Conservation (phyloP, 495 filamentous ascomycete species). For the Acidomyces sp. region DNA sequence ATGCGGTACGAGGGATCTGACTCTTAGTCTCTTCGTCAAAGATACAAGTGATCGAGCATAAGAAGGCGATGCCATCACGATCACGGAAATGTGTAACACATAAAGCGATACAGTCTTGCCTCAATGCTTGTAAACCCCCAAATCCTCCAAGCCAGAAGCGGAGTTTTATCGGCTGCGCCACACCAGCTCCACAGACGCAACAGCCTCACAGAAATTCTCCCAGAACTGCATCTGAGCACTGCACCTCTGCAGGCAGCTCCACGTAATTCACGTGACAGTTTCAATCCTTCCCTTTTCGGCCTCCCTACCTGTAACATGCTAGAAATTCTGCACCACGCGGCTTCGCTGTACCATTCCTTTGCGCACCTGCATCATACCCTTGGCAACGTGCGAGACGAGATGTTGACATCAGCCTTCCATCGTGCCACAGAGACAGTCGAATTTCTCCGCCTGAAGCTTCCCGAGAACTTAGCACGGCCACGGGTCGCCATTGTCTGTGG, state of each 20-base stretch:
- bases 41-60: slow-evolving; percentile 15
- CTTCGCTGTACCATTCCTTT: slow-evolving; percentile 11
- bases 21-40: slow-evolving; percentile 16
- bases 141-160: too few relatives aligned
- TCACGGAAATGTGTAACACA: background rate
- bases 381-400: slow-evolving; percentile 15
- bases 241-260: background rate
- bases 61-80: slow-evolving; percentile 16
- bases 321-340: slow-evolving; percentile 14
- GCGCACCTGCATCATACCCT: slow-evolving; percentile 12
- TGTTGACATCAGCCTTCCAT: slow-evolving; percentile 19
- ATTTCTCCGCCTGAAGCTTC: slow-evolving; percentile 27
- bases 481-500: slow-evolving; percentile 60
- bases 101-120: background rate
- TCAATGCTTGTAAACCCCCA: too few relatives aligned
- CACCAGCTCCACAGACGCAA: background rate
- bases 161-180: slow-evolving; percentile 3
- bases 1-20: too few relatives aligned
- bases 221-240: background rate
- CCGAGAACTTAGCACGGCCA: slow-evolving; percentile 38
- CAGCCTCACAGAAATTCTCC: background rate
- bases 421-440: slow-evolving; percentile 25
- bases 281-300: too few relatives aligned
- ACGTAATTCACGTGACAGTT: too few relatives aligned
- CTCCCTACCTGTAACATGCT: too few relatives aligned